phyloP scores from a whole-genome alignment of 2,329 filamentous ascomycete species.

The Colletotrichum tamarilloi region DNA sequence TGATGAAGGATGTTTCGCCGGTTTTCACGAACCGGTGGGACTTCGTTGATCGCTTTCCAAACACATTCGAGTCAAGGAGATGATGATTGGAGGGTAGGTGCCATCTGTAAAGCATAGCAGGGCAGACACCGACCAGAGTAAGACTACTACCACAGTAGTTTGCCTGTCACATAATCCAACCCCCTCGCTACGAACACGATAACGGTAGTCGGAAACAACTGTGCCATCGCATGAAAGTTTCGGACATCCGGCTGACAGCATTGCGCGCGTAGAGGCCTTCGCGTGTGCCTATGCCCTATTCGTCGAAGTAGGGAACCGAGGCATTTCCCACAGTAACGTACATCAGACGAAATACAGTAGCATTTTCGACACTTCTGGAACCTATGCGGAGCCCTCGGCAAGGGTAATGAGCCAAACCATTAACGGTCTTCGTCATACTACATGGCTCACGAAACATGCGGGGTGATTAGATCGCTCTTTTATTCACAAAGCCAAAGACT shows the following conservation, averaged over 20 bases:
- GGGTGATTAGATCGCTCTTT: no score
- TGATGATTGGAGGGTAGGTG: not conserved
- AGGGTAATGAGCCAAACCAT: not conserved
- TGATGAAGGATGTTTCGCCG: not conserved
- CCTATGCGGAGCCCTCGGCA: not conserved
- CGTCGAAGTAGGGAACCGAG: not conserved
- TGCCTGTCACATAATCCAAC: not conserved
- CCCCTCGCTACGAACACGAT: not conserved
- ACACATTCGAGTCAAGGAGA: not conserved
- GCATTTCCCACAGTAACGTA: not conserved
- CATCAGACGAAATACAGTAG: not conserved
- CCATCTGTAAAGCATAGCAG: not conserved
- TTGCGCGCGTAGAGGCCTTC: not conserved
- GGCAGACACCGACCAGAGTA: no score
- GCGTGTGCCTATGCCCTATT: not conserved
- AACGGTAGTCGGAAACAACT: not conserved
- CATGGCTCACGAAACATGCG: no score
- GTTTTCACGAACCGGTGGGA: not conserved
- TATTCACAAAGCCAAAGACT: no score
- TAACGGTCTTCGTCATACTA: no score
- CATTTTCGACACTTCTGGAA: not conserved
- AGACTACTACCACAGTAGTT: not conserved
- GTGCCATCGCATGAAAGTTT: not conserved
- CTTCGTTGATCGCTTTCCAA: not conserved
- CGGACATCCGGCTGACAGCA: not conserved